Conservation (phyloP, 257 asterid genomes). For the Ehretia macrophylla region DNA sequence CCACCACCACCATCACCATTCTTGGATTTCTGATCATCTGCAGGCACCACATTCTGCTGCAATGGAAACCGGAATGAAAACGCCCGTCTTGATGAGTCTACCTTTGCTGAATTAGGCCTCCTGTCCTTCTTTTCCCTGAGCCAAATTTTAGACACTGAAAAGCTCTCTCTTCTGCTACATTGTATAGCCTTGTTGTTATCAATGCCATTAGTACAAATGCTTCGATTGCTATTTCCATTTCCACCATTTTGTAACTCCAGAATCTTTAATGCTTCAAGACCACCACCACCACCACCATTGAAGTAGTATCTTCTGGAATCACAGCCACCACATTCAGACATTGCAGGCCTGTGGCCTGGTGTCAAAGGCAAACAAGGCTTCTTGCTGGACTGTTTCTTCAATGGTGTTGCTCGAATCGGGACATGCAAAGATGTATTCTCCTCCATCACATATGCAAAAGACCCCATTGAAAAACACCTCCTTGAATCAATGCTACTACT, state of each 20-base stretch:
- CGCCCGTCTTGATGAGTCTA: constrained; percentile 50
- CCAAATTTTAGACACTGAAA: constrained; percentile 77
- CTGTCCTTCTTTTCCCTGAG: constrained; percentile 47
- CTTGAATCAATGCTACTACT: constrained; percentile 43
- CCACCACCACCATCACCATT: constrained; percentile 7
- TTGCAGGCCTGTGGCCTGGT: constrained; percentile 58
- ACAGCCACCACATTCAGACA: constrained; percentile 81
- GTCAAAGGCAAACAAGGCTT: constrained; percentile 46
- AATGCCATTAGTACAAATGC: not conserved
- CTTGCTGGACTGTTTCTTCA: constrained; percentile 50
- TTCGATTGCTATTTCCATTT: not conserved
- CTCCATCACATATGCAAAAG: constrained; percentile 89
- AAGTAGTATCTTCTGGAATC: constrained; percentile 72
- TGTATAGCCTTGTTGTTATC: constrained; percentile 34
- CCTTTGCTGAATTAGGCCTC: constrained; percentile 19
- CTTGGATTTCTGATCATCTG: constrained; percentile 29
- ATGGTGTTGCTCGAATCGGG: constrained; percentile 62
- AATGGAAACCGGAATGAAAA: constrained; percentile 64
- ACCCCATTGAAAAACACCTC: constrained; percentile 93
- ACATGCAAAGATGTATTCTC: constrained; percentile 65
- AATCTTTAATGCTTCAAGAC: constrained; percentile 44
- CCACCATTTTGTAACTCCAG: constrained; percentile 5
- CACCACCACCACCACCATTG: too few relatives aligned
- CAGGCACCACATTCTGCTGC: constrained; percentile 8
- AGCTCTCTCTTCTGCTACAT: constrained; percentile 54